Percentiles rank a stretch among this genome's conserved stretches.
Conservation (phyloP, 129 eudicot species). For the Helichrysum umbraculigerum region DNA sequence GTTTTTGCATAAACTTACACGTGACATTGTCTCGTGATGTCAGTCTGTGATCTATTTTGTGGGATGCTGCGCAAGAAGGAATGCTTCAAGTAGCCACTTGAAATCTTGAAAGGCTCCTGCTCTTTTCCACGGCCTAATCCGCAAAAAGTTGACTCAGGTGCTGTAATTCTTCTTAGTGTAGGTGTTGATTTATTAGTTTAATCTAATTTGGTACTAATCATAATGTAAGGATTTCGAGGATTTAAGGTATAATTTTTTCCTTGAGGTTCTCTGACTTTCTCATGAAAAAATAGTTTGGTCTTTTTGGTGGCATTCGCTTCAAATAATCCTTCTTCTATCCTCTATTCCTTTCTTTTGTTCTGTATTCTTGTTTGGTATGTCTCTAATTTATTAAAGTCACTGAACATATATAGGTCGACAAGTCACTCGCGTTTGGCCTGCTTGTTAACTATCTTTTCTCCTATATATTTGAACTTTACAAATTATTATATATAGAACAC, state of each 20-base stretch:
- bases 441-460: no score
- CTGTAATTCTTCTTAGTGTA: not conserved
- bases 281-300: not conserved
- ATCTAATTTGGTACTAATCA: not conserved
- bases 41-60: slow-evolving; percentile 82
- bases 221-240: slow-evolving; percentile 2
- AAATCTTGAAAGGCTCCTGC: slow-evolving; percentile 43
- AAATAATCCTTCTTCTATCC: not conserved
- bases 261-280: no score
- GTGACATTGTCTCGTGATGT: not conserved
- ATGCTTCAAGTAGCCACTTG: slow-evolving; percentile 57
- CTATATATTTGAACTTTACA: no score
- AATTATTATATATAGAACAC: no score
- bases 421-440: no score
- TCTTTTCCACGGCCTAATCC: not conserved
- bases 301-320: not conserved
- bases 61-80: slow-evolving; percentile 95
- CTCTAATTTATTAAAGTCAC: no score
- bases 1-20: slow-evolving; percentile 1
- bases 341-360: not conserved
- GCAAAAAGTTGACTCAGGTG: not conserved
- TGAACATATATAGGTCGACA: no score
- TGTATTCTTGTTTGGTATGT: not conserved
- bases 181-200: not conserved
- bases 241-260: not conserved